A percentile compares a stretch with the other conserved stretches of the same genome.
phyloP scores from a whole-genome alignment of 768 basidiomycete genomes.

The Baorangia bicolor region DNA sequence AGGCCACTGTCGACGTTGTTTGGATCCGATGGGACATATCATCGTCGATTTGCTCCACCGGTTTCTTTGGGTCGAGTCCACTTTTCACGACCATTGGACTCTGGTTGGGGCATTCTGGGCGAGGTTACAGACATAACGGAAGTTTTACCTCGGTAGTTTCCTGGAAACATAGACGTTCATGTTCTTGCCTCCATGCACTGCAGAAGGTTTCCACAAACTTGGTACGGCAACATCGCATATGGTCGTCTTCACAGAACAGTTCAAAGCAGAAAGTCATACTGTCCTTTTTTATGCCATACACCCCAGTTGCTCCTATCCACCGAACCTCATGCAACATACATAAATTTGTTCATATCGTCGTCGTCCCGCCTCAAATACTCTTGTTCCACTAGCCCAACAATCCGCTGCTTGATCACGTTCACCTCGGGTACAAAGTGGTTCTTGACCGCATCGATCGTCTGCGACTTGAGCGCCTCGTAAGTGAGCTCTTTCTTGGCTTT shows the following conservation, averaged over 20 bases:
- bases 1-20: neutral
- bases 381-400: conserved; percentile 78
- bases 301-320: neutral
- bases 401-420: conserved; percentile 78
- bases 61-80: neutral
- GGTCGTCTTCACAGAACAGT: neutral
- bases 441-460: conserved; percentile 84
- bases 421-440: conserved; percentile 86
- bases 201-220: neutral
- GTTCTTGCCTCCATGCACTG: neutral
- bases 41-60: neutral
- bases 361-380: conserved; percentile 84
- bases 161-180: neutral
- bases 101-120: neutral
- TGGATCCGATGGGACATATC: neutral
- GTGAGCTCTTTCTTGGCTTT: conserved; percentile 85
- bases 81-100: neutral
- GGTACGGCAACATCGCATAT: neutral
- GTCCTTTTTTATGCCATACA: neutral
- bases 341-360: conserved; percentile 65
- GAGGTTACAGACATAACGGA: neutral
- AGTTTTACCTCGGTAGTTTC: neutral
- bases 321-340: conserved; percentile 67
- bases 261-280: neutral
- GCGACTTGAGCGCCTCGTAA: conserved; percentile 76